Evolutionary conservation across 192 early-diverging fungal genomes (phyloP).

Genomic region (Rhizophagus prolifer): DNA sequence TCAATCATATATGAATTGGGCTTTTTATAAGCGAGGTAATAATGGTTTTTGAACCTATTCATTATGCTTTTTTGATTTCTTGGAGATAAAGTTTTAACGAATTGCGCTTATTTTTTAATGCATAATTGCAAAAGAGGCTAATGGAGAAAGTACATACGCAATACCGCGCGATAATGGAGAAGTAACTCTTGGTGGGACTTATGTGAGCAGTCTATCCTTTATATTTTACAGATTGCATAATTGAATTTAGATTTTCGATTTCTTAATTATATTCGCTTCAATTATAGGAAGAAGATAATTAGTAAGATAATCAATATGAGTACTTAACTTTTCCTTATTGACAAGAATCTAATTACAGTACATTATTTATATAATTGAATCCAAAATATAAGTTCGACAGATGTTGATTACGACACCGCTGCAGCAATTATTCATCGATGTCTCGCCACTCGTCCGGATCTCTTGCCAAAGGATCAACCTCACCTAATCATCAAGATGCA

Average conservation of each 20-base stretch:
- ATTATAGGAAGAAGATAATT: constrained; percentile 14
- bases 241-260: constrained; percentile 3
- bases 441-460: constrained; percentile 39
- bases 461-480: constrained; percentile 42
- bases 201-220: constrained; percentile 11
- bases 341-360: not conserved
- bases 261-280: not conserved
- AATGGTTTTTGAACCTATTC: constrained; percentile 20
- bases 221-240: not conserved
- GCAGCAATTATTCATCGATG: constrained; percentile 47
- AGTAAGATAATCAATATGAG: constrained; percentile 11
- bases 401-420: constrained; percentile 37
- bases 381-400: constrained; percentile 31
- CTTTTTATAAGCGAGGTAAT: constrained; percentile 42
- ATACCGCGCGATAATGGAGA: constrained; percentile 77
- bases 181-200: constrained; percentile 72
- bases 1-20: constrained; percentile 55
- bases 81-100: not conserved
- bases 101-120: not conserved
- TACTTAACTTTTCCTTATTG: not conserved
- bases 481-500: constrained; percentile 38
- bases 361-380: not conserved
- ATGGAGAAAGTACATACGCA: constrained; percentile 57
- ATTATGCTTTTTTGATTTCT: constrained; percentile 1
- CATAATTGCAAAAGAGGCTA: constrained; percentile 2